Evolutionary conservation across 441 rosid genomes (phyloP).

Genomic region (Daphne laureola): DNA sequence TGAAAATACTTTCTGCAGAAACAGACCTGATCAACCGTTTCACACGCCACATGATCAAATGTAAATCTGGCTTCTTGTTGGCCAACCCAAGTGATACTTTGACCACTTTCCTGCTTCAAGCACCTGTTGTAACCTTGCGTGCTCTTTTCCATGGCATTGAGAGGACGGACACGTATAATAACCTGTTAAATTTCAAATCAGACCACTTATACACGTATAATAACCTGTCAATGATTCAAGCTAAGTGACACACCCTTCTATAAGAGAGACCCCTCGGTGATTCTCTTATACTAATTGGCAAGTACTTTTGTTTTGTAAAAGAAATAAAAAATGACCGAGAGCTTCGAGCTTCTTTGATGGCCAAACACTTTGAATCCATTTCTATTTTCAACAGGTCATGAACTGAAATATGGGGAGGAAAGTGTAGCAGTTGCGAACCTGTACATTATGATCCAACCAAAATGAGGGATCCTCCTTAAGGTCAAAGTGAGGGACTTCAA

Average conservation of each 20-base stretch:
- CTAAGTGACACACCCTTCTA: too few species aligned
- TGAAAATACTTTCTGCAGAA: conserved; percentile 7
- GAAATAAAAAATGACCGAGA: not conserved
- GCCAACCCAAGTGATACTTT: conserved; percentile 76
- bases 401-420: not conserved
- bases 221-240: too few species aligned
- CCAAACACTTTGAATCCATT: too few species aligned
- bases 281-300: not conserved
- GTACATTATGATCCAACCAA: conserved; percentile 99
- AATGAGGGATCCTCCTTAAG: conserved; percentile 93
- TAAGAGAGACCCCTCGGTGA: not conserved
- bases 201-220: too few species aligned
- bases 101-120: conserved; percentile 88
- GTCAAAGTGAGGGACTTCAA: conserved; percentile 93
- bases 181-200: conserved; percentile 37
- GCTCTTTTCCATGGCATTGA: conserved; percentile 74
- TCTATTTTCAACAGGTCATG: not conserved
- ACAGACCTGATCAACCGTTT: conserved; percentile 89
- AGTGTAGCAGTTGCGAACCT: conserved; percentile 35
- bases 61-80: conserved; percentile 87
- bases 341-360: too few species aligned
- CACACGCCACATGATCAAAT: conserved; percentile 95
- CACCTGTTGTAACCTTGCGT: conserved; percentile 73
- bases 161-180: conserved; percentile 89
- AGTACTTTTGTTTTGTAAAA: not conserved